Conservation (phyloP, 1,139 yeast genomes). For the Hemisphaericaspora xylofermentans region DNA sequence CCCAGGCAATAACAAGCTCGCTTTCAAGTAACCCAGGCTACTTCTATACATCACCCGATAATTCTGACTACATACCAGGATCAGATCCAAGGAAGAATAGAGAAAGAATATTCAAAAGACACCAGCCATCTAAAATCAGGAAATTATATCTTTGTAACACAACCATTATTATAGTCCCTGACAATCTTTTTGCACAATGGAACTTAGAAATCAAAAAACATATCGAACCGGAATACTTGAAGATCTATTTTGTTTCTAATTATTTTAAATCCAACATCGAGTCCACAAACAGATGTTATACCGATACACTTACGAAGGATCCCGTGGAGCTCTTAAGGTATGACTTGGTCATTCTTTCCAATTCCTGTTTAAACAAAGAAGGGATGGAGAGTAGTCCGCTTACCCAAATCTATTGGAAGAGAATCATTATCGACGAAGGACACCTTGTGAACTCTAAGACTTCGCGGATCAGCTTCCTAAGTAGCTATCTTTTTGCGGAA, state of each 20-base stretch:
- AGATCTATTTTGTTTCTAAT: slow-evolving; percentile 32
- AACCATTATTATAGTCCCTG: slow-evolving; percentile 64
- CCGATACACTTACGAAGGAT: slow-evolving; percentile 24
- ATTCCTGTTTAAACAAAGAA: slow-evolving; percentile 39
- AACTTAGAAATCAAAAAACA: slow-evolving; percentile 57
- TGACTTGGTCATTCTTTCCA: slow-evolving; percentile 56
- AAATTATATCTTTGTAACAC: slow-evolving; percentile 47
- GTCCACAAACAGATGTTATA: slow-evolving; percentile 17
- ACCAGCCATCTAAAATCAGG: slow-evolving; percentile 7
- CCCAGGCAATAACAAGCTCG: slow-evolving; percentile 38
- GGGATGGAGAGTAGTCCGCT: slow-evolving; percentile 27
- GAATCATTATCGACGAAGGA: slow-evolving; percentile 74
- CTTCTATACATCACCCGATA: slow-evolving; percentile 22
- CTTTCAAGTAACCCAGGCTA: slow-evolving; percentile 42
- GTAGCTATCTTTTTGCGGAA: slow-evolving; percentile 52
- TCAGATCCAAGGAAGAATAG: slow-evolving; percentile 5
- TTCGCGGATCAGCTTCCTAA: slow-evolving; percentile 49
- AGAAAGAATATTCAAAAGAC: slow-evolving; percentile 17
- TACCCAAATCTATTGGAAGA: slow-evolving; percentile 56
- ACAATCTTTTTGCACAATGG: slow-evolving; percentile 69
- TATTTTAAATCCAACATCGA: slow-evolving; percentile 25
- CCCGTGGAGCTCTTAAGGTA: slow-evolving; percentile 36
- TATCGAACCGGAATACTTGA: slow-evolving; percentile 35
- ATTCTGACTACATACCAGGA: slow-evolving; percentile 1
- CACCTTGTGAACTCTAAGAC: slow-evolving; percentile 57